Evolutionary conservation across 2,329 filamentous ascomycete genomes (phyloP), one percentile per base, ranked within the genome.

Genomic region (Zasmidium citrigriseum): DNA sequence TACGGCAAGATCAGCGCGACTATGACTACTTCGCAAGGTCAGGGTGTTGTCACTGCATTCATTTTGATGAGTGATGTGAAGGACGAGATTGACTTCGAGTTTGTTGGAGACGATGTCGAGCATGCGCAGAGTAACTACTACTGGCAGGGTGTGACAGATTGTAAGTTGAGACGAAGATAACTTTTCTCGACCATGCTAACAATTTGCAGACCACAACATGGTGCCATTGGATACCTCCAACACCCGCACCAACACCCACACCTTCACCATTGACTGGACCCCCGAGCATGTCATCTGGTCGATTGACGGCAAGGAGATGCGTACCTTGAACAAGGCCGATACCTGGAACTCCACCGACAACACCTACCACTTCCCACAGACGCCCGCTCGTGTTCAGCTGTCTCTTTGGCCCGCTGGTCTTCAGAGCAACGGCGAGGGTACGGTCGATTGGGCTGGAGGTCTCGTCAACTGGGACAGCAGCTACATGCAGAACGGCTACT

Each of bases 21-120:
- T 57, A 81, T 98, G 75, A 95, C 91, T 82, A 93, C 92, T 0
- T 89, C 88, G 64, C 87, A 90, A 70, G 93, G 92, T 58, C 78
- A 82, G 47, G 95, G 95, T 82, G 95, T 99, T 21, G 89, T 99
- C n/a, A 96, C 92, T 1, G 93, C 92, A 25, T 99, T 99, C 73
- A 99, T 99, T 74, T 81, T 98, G 71, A 86, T 97, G 76, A 93
- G 90, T 34, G 93, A 98, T 70, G 89, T 96, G 71, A 96, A 97
- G 82, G 95, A 99, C 72, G 95, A 99, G 77, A 96, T 99, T 70
- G 95, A 99, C 78, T 98, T 91, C 73, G 95, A 99, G 75, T 98
- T 89, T 74, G 84, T 99, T 55, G 95, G 95, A 65, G 84, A 84
- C 46, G 90, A 97, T 70, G 80, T 96, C 62, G 72, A 80, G 48